Conservation (phyloP, 306 rosid species). For the Trichosanthes truncata region DNA sequence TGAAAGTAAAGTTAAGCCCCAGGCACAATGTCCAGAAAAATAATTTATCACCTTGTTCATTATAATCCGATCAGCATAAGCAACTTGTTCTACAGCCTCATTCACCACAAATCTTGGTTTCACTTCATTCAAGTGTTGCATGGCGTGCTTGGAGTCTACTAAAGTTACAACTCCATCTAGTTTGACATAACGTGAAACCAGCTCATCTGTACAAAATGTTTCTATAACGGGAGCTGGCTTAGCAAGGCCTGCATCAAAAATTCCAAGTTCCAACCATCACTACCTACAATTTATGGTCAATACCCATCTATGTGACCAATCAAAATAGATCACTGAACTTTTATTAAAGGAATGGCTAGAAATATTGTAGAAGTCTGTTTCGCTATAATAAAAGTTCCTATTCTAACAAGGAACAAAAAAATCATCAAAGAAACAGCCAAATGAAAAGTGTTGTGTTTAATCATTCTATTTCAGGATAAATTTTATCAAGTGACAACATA, state of each 20-base stretch:
- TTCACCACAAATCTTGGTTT: conserved; percentile 95
- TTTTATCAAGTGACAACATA: background rate
- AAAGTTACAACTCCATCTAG: conserved; percentile 91
- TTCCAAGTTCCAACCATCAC: background rate
- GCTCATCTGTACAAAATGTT: conserved; percentile 69
- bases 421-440: background rate
- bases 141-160: conserved; percentile 82
- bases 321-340: background rate
- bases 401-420: background rate
- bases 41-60: conserved; percentile 58
- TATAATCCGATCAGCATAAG: conserved; percentile 83
- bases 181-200: conserved; percentile 58
- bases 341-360: background rate
- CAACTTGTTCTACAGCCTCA: conserved; percentile 91
- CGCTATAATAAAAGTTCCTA: background rate
- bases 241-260: conserved; percentile 61
- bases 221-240: conserved; percentile 90
- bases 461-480: background rate
- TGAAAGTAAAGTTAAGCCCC: background rate
- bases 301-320: background rate
- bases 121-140: conserved; percentile 70
- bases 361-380: background rate
- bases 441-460: background rate
- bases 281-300: background rate
- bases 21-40: background rate